Evolutionary conservation across 768 basidiomycete species (phyloP), one percentile per base, ranked within the genome.

Genomic region (Kondoa subrosea): DNA sequence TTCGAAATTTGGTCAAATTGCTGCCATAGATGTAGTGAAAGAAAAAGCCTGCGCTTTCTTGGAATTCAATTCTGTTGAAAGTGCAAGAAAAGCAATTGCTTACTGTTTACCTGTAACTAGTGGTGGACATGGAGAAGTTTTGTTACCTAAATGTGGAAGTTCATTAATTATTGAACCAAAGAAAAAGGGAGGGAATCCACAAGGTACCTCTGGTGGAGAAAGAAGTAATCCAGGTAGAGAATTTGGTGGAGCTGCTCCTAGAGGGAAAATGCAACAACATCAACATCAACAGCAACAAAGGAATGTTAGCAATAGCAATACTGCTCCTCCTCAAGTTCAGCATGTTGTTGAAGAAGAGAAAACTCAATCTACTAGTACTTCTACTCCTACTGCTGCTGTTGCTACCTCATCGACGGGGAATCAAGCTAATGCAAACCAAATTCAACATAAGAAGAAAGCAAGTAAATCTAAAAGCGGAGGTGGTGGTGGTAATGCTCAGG

Each of bases 41-140:
- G 76, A 74, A 75, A 93, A 89, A 77, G 89, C 88, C 0, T 96
- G 92, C 75, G 92, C 91, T 0, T 96, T 97, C 83, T 81, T 95
- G 74, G 93, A 96, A 77, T 97, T 92, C 80, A 76, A 75, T 27
- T 78, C 79, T 0, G 77, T 92, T 68, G 91, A 92, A 1, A 79
- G 84, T 40, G 93, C 93, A n/a, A 82, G 84, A 73, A 83, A 85
- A 57, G 93, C 93, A 1, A 93, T 99, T 75, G 78, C 82, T 30
- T 81, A 87, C 1, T 86, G 84, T 34, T 77, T 95, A 62, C 82
- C 85, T 1, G 76, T 78, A 32, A 69, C 74, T 56, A 84, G 85
- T 71, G 91, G 91, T 68, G 92, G 91, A 40, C 89, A 92, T 71
- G 91, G 91, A 66, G 92, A 91, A 16, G 82, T 97, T 70, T 85